Conservation (phyloP, 306 rosid species). For the Citrullus amarus region DNA sequence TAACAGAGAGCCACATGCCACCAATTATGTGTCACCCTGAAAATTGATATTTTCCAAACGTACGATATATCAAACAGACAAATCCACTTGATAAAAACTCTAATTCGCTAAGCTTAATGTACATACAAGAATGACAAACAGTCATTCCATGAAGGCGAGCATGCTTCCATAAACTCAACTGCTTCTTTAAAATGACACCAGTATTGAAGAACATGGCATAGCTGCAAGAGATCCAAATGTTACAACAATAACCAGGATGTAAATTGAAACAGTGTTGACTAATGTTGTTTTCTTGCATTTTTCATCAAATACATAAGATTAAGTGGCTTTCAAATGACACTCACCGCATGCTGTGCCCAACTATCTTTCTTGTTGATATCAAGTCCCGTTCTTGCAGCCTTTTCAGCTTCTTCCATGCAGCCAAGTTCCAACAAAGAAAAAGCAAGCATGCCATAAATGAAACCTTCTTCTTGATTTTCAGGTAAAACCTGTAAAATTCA, state of each 20-base stretch:
- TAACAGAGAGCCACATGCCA: conserved; percentile 96
- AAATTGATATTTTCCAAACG: conserved; percentile 4
- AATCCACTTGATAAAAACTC: not conserved
- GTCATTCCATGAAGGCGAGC: conserved; percentile 63
- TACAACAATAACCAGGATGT: conserved; percentile 1
- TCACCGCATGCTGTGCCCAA: conserved; percentile 89
- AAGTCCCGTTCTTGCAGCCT: conserved; percentile 63
- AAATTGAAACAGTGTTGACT: not conserved
- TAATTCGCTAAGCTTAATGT: conserved; percentile 3
- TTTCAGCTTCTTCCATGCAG: conserved; percentile 60
- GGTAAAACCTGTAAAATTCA: conserved; percentile 56
- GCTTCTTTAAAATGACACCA: conserved; percentile 72
- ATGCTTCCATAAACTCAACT: conserved; percentile 68
- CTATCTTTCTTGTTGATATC: conserved; percentile 53
- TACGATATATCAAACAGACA: conserved; percentile 6
- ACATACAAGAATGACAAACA: conserved; percentile 56
- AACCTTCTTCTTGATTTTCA: conserved; percentile 48
- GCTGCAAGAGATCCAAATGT: conserved; percentile 32
- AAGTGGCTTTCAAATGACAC: conserved; percentile 15
- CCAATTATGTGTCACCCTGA: conserved; percentile 98
- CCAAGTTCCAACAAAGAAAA: conserved; percentile 82
- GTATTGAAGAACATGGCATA: conserved; percentile 83
- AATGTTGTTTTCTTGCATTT: not conserved
- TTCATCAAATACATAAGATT: not conserved
- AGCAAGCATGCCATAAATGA: conserved; percentile 75